These are phyloP conservation scores for Metarhizium anisopliae DNA, from an alignment of 2,329 filamentous ascomycete genomes.

Conservation along the genomic window DNA sequence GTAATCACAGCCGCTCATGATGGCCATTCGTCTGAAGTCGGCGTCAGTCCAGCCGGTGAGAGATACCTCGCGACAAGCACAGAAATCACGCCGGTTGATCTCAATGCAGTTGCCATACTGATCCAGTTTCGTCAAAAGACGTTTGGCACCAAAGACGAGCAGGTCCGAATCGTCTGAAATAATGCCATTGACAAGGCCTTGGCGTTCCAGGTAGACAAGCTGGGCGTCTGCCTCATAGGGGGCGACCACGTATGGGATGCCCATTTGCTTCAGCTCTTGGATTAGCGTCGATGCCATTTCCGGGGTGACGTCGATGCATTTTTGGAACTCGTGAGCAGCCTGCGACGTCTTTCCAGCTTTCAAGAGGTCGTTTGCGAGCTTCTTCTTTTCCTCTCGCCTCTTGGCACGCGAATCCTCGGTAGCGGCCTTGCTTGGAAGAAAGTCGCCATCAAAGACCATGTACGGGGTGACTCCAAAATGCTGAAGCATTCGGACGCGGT, in stretches of 20 bases:
- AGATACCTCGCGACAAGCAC: slow-evolving; percentile 77
- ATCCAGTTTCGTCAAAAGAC: slow-evolving; percentile 86
- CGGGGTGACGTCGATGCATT: slow-evolving; percentile 90
- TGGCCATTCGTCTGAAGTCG: slow-evolving; percentile 92
- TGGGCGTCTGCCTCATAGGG: slow-evolving; percentile 98
- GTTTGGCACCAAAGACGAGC: slow-evolving; percentile 86
- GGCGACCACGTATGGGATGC: slow-evolving; percentile 82
- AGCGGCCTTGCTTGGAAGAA: slow-evolving; percentile 81
- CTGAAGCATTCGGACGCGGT: slow-evolving; percentile 85
- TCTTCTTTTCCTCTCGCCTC: slow-evolving; percentile 67
- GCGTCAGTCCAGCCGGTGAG: slow-evolving; percentile 85
- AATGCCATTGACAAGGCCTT: slow-evolving; percentile 78
- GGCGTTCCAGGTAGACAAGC: slow-evolving; percentile 82
- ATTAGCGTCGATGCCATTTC: slow-evolving; percentile 91
- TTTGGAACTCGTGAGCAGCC: slow-evolving; percentile 82
- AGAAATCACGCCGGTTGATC: slow-evolving; percentile 82
- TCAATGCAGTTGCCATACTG: slow-evolving; percentile 90
- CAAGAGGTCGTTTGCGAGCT: slow-evolving; percentile 67
- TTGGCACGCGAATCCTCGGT: slow-evolving; percentile 74
- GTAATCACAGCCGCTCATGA: slow-evolving; percentile 94
- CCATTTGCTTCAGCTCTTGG: slow-evolving; percentile 74
- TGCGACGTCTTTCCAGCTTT: slow-evolving; percentile 72
- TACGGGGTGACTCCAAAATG: slow-evolving; percentile 94
- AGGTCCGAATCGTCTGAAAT: slow-evolving; percentile 95
- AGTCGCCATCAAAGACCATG: slow-evolving; percentile 92